Conservation (phyloP, 73 alveolate species). For the Paramecium octaurelia region DNA sequence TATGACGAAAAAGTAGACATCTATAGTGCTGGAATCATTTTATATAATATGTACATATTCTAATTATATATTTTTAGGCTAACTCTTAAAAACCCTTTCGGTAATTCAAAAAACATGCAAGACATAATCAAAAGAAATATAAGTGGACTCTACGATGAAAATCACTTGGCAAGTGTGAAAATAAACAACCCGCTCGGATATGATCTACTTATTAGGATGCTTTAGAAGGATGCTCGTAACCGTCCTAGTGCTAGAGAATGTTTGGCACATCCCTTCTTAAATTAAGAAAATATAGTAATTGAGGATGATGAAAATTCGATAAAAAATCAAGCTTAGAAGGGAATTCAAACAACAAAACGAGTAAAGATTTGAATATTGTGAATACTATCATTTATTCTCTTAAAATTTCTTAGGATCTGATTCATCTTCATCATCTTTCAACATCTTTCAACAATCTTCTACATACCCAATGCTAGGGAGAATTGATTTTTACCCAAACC, state of each 20-base stretch:
- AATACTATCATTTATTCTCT: neutral
- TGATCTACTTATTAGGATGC: neutral
- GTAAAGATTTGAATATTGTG: slow-evolving; percentile 4
- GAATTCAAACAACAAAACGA: neutral
- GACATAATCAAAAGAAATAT: neutral
- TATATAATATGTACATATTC: slow-evolving; percentile 7
- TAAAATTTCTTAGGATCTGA: slow-evolving; percentile 1
- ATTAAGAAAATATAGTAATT: neutral
- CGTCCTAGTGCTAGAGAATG: slow-evolving; percentile 18
- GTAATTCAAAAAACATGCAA: neutral
- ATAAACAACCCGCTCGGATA: neutral
- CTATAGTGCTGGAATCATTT: slow-evolving; percentile 61
- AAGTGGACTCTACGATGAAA: neutral
- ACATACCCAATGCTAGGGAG: neutral
- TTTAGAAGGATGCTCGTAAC: neutral
- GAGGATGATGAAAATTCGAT: neutral
- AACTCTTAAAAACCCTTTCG: neutral
- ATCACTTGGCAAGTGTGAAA: neutral
- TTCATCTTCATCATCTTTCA: neutral
- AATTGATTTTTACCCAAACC: neutral
- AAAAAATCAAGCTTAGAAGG: neutral
- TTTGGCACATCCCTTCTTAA: neutral
- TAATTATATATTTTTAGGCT: neutral
- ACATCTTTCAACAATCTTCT: neutral
- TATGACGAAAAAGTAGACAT: slow-evolving; percentile 46